Base-by-base conservation (phyloP, 257 asterid genomes). In the Penstemon barbatus region DNA sequence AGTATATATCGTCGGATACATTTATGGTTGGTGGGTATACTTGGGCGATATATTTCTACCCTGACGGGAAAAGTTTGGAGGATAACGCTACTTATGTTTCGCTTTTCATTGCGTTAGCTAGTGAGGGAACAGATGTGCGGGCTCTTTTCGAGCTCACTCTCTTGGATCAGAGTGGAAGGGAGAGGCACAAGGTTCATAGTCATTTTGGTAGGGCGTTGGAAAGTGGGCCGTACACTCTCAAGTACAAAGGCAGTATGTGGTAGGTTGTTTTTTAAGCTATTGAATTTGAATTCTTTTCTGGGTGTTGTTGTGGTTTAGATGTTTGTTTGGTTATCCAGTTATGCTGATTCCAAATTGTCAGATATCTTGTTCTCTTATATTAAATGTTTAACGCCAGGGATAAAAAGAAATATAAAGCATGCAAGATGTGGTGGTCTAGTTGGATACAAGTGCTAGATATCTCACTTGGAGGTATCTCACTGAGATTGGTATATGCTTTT, bases 161-260 rank as follows among this genome's bases (percentile, higher is more conserved):
- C 55, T 67, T 86, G 72, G 99, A 93, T 78, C 99, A 90, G 82
- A 90, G 97, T 74, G 97, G 97, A 57, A 84, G 78, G 83, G 95
- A 77, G 82, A 88, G 87, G 85, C 97, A 93, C 81, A 90, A 90
- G 87, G 87, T 92, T 77, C 97, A 88, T 69, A 93, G 86, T 79
- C 99, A 93, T 84, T 93, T 93, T 55, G 97, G 96, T 38, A 86
- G 99, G 81, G 81, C 94, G 48, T 84, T 93, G 79, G 99, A 93
- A 85, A 87, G 87, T 63, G 99, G 99, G 12, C 99, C 99, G 0
- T 93, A 93, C 61, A 76, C 97, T 3, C 87, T 93, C 45, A 93
- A 90, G 81, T 90, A 87, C 79, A 77, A 94, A 15, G 97, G 99
- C 76, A 93, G 99, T 83, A 88, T 90, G 96, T 93, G 99, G 99